These are phyloP conservation scores for Aureobasidium lini DNA, from an alignment of 2,329 filamentous ascomycete species.

Conservation along the genomic window DNA sequence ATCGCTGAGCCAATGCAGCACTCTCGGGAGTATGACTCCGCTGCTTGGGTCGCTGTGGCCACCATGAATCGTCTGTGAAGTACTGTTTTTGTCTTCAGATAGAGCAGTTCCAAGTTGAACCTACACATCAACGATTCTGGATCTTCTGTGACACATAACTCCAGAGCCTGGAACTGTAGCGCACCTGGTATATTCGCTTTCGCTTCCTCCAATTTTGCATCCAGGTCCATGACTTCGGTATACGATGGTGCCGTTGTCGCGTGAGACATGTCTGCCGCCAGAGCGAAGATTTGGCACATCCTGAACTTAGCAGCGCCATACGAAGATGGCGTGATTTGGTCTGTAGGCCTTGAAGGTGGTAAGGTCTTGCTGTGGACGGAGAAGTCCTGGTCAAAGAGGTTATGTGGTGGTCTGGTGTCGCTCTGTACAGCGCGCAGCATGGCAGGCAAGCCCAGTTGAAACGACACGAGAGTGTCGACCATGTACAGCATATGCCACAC, in stretches of 20 bases:
- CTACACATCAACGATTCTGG: conserved; percentile 46
- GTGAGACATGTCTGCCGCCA: conserved; percentile 33
- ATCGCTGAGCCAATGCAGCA: conserved; percentile 43
- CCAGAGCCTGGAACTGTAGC: conserved; percentile 31
- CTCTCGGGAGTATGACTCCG: conserved; percentile 36
- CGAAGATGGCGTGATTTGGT: conserved; percentile 28
- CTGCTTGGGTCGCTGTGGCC: conserved; percentile 15
- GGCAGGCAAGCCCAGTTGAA: conserved; percentile 43
- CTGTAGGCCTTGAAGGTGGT: conserved; percentile 28
- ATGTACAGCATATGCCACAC: conserved; percentile 38
- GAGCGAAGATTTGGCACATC: conserved; percentile 30
- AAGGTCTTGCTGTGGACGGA: conserved; percentile 27
- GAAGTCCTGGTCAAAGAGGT: conserved; percentile 40
- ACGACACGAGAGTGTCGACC: conserved; percentile 40
- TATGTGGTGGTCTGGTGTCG: conserved; percentile 38
- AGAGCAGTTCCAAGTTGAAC: conserved; percentile 45
- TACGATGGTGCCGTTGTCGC: conserved; percentile 29
- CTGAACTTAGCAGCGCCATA: conserved; percentile 31
- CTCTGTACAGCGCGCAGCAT: conserved; percentile 36
- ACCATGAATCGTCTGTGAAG: conserved; percentile 48
- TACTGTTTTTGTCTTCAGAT: conserved; percentile 45
- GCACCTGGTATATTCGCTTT: conserved; percentile 28
- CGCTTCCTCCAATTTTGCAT: conserved; percentile 30
- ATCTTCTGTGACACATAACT: conserved; percentile 40
- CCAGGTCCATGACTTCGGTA: conserved; percentile 32